Evolutionary conservation across 148 eudicot species (phyloP).

Genomic region (Dysphania ambrosioides): DNA sequence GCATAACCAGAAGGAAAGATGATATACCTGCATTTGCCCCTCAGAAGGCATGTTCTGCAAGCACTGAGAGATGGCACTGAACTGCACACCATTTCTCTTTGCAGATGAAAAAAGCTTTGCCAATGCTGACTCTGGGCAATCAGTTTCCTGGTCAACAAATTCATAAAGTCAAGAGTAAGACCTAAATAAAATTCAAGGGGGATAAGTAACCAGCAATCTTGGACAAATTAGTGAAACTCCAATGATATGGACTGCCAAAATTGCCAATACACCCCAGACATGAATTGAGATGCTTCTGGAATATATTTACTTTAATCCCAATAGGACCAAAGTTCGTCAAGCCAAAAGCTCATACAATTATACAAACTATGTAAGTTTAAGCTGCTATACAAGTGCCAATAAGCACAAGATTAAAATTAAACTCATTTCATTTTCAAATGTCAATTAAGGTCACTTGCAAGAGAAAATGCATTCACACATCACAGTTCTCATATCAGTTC

Average conservation of each 20-base stretch:
- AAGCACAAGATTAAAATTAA: background rate
- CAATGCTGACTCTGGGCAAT: slow-evolving; percentile 70
- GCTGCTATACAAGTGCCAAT: background rate
- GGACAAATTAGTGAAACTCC: background rate
- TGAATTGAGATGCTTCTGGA: background rate
- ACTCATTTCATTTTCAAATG: background rate
- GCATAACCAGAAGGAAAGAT: background rate
- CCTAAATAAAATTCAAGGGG: background rate
- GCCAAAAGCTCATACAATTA: background rate
- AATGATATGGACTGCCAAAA: background rate
- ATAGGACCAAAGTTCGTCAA: background rate
- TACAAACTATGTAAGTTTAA: background rate
- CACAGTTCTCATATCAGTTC: background rate
- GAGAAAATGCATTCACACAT: background rate
- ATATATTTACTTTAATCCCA: background rate
- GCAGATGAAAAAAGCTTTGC: slow-evolving; percentile 72
- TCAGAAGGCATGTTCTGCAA: slow-evolving; percentile 74
- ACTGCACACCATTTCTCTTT: slow-evolving; percentile 37
- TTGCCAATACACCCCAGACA: background rate
- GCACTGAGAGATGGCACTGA: slow-evolving; percentile 44
- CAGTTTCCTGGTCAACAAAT: slow-evolving; percentile 50
- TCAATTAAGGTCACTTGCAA: background rate
- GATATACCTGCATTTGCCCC: slow-evolving; percentile 59
- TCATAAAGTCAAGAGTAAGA: background rate
- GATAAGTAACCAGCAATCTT: background rate